phyloP scores from a whole-genome alignment of 2,329 filamentous ascomycete species.

The Colletotrichum simmondsii region DNA sequence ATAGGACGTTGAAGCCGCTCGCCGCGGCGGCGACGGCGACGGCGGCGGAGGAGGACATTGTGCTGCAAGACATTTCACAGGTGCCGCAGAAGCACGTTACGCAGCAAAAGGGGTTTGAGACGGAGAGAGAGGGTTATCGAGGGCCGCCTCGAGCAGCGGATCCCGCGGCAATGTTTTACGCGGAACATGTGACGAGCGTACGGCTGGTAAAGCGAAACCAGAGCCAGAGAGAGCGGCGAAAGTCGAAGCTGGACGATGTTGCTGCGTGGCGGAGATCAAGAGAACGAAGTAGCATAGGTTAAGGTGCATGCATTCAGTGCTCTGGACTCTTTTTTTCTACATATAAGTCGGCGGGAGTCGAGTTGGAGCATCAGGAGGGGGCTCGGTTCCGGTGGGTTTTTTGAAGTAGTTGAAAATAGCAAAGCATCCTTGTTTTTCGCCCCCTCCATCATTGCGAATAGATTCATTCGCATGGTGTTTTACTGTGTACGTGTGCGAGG shows the following conservation, averaged over 20 bases:
- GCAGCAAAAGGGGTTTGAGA: neutral
- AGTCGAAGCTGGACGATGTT: conserved; percentile 11
- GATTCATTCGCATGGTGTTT: neutral
- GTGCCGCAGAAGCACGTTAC: neutral
- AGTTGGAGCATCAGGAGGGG: neutral
- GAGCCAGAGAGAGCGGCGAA: conserved; percentile 31
- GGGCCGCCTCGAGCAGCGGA: neutral
- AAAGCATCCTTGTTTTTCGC: neutral
- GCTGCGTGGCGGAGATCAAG: neutral
- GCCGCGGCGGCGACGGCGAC: neutral
- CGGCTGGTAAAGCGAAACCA: conserved; percentile 32
- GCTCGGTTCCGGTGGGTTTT: neutral
- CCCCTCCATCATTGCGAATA: neutral
- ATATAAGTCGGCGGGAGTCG: neutral
- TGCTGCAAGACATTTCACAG: neutral
- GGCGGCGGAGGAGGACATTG: neutral
- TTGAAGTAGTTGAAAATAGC: conserved; percentile 21
- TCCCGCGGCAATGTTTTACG: neutral
- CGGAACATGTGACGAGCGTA: conserved; percentile 30
- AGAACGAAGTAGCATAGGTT: conserved; percentile 24
- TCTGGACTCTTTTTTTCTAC: neutral
- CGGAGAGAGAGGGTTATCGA: neutral
- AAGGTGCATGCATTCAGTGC: conserved; percentile 21
- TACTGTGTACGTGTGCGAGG: neutral
- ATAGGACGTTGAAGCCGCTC: neutral